Conservation (phyloP, 306 rosid genomes). For the Alnus glutinosa region DNA sequence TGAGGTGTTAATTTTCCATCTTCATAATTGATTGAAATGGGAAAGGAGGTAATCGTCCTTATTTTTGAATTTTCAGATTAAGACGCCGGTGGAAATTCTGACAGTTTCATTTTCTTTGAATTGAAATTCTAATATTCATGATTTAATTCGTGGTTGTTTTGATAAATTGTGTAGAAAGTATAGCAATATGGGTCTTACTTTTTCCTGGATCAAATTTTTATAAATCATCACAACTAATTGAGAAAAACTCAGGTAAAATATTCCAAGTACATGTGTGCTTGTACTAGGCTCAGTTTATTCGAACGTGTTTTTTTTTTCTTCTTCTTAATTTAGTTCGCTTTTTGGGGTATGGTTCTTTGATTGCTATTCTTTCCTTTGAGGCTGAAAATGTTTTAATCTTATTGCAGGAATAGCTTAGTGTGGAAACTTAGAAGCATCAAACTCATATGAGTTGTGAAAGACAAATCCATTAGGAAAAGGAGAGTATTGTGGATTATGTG, state of each 20-base stretch:
- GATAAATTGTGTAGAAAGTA: not conserved
- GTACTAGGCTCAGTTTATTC: conserved; percentile 1
- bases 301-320: not conserved
- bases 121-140: not conserved
- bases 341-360: not conserved
- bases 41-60: not conserved
- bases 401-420: conserved; percentile 21
- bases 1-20: not conserved
- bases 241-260: not conserved
- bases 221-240: not conserved
- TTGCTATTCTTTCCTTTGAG: not conserved
- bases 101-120: not conserved
- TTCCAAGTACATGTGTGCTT: not conserved
- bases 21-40: not conserved
- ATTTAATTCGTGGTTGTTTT: not conserved
- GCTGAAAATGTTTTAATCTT: not conserved
- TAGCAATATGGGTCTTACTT: not conserved
- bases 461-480: conserved; percentile 26
- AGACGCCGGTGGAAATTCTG: not conserved
- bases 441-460: conserved; percentile 25
- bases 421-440: conserved; percentile 19
- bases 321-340: not conserved
- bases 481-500: conserved; percentile 14
- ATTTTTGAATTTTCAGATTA: not conserved
- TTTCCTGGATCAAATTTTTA: not conserved